Evolutionary conservation across 306 rosid genomes (phyloP), one percentile per base, ranked within the genome.

Genomic region (Quillaja saponaria): DNA sequence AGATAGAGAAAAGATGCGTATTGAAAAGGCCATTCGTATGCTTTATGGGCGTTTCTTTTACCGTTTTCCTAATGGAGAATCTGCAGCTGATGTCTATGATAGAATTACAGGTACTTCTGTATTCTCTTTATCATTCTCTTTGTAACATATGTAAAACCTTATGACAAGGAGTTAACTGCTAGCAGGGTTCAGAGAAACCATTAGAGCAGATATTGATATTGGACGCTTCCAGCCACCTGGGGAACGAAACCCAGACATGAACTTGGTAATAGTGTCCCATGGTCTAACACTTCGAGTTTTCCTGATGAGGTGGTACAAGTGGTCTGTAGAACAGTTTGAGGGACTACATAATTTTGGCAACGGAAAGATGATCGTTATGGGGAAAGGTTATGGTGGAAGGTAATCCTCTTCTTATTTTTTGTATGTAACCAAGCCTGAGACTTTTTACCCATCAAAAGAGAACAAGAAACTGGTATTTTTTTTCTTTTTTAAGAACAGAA

Each of bases 31-130:
- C 1, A 46, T 69, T 13, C 82, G 98, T 11, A 25, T 64, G 67
- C 81, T 58, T 28, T 91, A 88, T 57, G 97, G 97, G n/a, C 84
- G 96, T 12, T 91, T 91, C 87, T 91, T 91, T 73, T 91, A 82
- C 45, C 82, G 98, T 33, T 91, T 91, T 74, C 95, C 98, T 0
- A 49, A 91, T 40, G 98, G 96, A 17, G 96, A 91, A 77, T 91
- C 96, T 1, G 96, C 98, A 0, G 96, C 96, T 10, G 98, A 91
- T 78, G 98, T 91, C 50, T 91, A 91, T 35, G 98, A 91, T 14
- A 86, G 98, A 77, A 86, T 91, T 61, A 88, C 96, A 47, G 95
- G 97, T 87, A 56, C 10, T 6, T 18, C 5, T 37, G 18, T 21
- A 5, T 5, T 10, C 41, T 17, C 13, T 9, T 15, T 18, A 49